Evolutionary conservation across 768 basidiomycete species (phyloP).

Genomic region (Termitomyces bulborhizus): DNA sequence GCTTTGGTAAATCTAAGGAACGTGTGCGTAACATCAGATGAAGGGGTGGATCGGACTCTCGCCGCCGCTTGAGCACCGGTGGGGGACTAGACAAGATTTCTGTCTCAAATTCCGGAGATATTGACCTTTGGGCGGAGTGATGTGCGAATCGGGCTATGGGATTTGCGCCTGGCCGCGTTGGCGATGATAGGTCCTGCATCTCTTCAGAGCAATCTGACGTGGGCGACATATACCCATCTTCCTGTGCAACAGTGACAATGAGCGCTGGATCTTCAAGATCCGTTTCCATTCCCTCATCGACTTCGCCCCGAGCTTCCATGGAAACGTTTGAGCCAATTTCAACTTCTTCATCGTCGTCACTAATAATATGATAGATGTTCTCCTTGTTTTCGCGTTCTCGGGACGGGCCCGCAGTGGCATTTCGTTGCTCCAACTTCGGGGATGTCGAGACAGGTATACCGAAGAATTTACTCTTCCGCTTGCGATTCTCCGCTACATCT

Average conservation of each 20-base stretch:
- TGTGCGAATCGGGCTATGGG: slow-evolving; percentile 9
- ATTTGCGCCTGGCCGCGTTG: slow-evolving; percentile 27
- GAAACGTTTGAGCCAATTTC: slow-evolving; percentile 22
- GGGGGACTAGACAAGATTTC: slow-evolving; percentile 49
- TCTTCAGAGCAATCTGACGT: slow-evolving; percentile 48
- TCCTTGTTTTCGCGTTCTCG: slow-evolving; percentile 33
- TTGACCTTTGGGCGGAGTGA: slow-evolving; percentile 10
- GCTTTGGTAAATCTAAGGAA: slow-evolving; percentile 12
- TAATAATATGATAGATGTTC: slow-evolving; percentile 26
- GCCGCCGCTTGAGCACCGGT: slow-evolving; percentile 11
- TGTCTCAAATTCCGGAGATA: slow-evolving; percentile 41
- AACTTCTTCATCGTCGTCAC: slow-evolving; percentile 24
- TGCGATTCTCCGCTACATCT: slow-evolving; percentile 46
- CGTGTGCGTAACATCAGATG: slow-evolving; percentile 7
- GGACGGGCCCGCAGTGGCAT: slow-evolving; percentile 28
- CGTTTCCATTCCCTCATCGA: slow-evolving; percentile 31
- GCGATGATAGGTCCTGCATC: slow-evolving; percentile 64
- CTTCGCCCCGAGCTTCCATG: slow-evolving; percentile 31
- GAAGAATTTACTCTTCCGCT: slow-evolving; percentile 37
- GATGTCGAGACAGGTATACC: slow-evolving; percentile 2
- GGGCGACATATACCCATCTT: slow-evolving; percentile 82
- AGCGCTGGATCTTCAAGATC: slow-evolving; percentile 33
- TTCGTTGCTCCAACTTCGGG: neutral
- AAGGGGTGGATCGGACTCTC: slow-evolving; percentile 2
- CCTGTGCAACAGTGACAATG: slow-evolving; percentile 53